Evolutionary conservation across 305 asterid genomes (phyloP).

Genomic region (Fraxinus dipetala): DNA sequence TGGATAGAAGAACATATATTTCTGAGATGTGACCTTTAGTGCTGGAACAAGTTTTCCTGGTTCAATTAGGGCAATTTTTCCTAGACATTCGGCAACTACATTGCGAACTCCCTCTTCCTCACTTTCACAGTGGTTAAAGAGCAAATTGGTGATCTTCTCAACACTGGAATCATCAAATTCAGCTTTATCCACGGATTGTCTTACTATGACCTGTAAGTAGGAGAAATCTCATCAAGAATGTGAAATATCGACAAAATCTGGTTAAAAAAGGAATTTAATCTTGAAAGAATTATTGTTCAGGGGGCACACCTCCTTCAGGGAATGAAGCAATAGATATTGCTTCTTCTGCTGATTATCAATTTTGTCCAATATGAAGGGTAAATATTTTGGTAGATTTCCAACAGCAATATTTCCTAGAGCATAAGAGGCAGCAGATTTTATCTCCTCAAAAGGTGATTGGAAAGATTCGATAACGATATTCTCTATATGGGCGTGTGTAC

Average conservation of each 20-base stretch:
- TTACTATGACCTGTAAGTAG: slow-evolving; percentile 78
- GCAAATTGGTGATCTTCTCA: slow-evolving; percentile 81
- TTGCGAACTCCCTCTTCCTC: slow-evolving; percentile 99
- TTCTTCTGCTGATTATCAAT: slow-evolving; percentile 99
- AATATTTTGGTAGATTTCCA: slow-evolving; percentile 87
- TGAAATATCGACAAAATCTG: slow-evolving; percentile 1
- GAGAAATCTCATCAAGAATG: slow-evolving; percentile 17
- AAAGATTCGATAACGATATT: slow-evolving; percentile 89
- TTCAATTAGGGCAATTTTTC: slow-evolving; percentile 95
- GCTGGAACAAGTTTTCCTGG: slow-evolving; percentile 97
- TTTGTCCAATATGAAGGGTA: slow-evolving; percentile 94
- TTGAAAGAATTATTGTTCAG: slow-evolving; percentile 17
- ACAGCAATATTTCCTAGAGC: slow-evolving; percentile 99
- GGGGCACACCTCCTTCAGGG: slow-evolving; percentile 80
- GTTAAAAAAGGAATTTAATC: slow-evolving; percentile 5
- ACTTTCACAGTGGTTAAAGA: slow-evolving; percentile 97
- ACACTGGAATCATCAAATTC: slow-evolving; percentile 95
- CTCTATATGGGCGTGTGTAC: slow-evolving; percentile 85
- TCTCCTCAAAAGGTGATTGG: slow-evolving; percentile 98
- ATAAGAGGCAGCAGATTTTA: slow-evolving; percentile 98
- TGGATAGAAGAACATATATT: slow-evolving; percentile 15
- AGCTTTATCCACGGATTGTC: slow-evolving; percentile 98
- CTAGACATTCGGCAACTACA: slow-evolving; percentile 98
- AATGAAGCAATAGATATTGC: slow-evolving; percentile 93
- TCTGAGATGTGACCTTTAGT: slow-evolving; percentile 60